These are phyloP conservation scores for Cryptococcus deneoformans DNA, from an alignment of 1,284 basidiomycete genomes.

Conservation along the genomic window DNA sequence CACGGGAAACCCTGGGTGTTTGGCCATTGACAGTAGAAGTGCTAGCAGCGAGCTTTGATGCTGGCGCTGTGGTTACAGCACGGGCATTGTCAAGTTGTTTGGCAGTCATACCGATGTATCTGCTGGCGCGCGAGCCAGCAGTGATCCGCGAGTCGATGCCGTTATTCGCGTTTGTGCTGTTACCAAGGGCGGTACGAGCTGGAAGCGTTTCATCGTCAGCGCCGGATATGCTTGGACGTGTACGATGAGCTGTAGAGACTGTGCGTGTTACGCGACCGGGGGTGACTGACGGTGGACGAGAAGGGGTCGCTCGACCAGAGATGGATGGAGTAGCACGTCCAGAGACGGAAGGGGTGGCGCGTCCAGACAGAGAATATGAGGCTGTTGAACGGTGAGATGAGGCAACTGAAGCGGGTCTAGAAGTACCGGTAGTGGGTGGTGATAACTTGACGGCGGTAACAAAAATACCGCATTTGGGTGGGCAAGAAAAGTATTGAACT, in stretches of 20 bases:
- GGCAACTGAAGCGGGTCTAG: slow-evolving; percentile 73
- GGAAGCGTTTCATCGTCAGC: slow-evolving; percentile 20
- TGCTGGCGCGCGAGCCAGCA: slow-evolving; percentile 75
- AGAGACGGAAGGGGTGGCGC: slow-evolving; percentile 21
- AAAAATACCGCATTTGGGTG: slow-evolving; percentile 86
- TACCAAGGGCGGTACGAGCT: slow-evolving; percentile 23
- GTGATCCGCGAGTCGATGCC: slow-evolving; percentile 57
- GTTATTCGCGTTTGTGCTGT: slow-evolving; percentile 36
- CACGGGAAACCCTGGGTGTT: slow-evolving; percentile 40
- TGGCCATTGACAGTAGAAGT: slow-evolving; percentile 18
- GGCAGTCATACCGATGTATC: slow-evolving; percentile 70
- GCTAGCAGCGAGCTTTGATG: slow-evolving; percentile 15
- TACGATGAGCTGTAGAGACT: slow-evolving; percentile 19
- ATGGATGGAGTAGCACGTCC: slow-evolving; percentile 38
- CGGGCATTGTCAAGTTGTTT: slow-evolving; percentile 63
- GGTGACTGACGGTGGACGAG: slow-evolving; percentile 32
- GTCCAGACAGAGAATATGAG: slow-evolving; percentile 19
- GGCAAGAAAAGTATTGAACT: slow-evolving; percentile 81
- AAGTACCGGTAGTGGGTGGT: slow-evolving; percentile 59
- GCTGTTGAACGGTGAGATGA: slow-evolving; percentile 57
- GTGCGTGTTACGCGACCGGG: slow-evolving; percentile 24
- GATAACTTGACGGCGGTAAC: slow-evolving; percentile 78
- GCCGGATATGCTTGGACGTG: neutral
- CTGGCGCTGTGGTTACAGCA: slow-evolving; percentile 18
- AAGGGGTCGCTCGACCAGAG: slow-evolving; percentile 57